These are phyloP conservation scores for Globisporangium parvum DNA, from an alignment of 352 stramenopile species.

Conservation along the genomic window DNA sequence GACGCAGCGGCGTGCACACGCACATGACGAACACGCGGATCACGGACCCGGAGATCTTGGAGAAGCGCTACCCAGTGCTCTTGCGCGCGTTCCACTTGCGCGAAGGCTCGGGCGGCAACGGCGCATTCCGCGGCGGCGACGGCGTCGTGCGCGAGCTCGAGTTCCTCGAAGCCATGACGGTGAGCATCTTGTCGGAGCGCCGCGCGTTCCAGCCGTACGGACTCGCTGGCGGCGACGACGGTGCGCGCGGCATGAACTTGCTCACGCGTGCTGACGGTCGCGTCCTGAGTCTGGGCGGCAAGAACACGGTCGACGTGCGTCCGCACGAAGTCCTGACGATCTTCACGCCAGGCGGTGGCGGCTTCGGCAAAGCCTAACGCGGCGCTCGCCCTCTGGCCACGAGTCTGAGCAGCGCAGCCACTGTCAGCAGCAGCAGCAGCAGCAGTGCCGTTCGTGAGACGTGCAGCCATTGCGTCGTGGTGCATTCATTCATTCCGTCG, in stretches of 20 bases:
- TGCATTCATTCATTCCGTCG: too few species aligned
- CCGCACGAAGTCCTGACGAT: conserved; percentile 94
- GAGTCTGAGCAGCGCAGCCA: too few species aligned
- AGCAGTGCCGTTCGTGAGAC: too few species aligned
- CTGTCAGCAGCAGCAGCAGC: too few species aligned
- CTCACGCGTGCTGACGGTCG: conserved; percentile 68
- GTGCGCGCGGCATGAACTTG: conserved; percentile 91
- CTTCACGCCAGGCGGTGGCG: conserved; percentile 94
- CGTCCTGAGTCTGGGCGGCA: conserved; percentile 81
- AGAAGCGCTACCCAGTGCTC: conserved; percentile 93
- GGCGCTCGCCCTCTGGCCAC: too few species aligned
- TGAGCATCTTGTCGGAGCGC: conserved; percentile 97
- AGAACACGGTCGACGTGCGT: conserved; percentile 92
- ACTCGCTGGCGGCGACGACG: conserved; percentile 88
- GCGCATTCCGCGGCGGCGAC: conserved; percentile 90
- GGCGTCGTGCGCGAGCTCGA: conserved; percentile 96
- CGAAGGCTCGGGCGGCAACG: conserved; percentile 86
- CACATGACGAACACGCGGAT: conserved; percentile 99
- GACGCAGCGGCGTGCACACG: conserved; percentile 96
- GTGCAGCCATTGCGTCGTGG: too few species aligned
- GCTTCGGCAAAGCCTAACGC: conserved; percentile 60
- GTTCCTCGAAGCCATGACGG: conserved; percentile 91
- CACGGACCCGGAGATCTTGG: conserved; percentile 99
- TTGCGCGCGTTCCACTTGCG: conserved; percentile 84
- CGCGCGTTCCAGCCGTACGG: conserved; percentile 95